Evolutionary conservation across 2,329 filamentous ascomycete species (phyloP), one percentile per base, ranked within the genome.

Genomic region (Rutstroemia sp.): DNA sequence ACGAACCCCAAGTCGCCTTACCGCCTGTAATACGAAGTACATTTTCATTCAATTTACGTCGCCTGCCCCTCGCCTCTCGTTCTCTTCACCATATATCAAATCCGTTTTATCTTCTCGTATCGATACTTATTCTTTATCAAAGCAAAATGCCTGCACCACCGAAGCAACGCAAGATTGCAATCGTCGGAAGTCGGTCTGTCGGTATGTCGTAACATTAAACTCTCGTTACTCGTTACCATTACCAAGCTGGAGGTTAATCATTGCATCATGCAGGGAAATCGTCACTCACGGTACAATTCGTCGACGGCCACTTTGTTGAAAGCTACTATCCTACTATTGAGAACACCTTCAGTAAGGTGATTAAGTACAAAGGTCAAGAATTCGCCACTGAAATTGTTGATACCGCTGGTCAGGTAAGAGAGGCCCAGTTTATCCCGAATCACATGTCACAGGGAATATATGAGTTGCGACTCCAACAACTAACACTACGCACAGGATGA

Each of bases 301-400:
- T 96, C 69, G 94, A 99, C 71, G 91, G 91, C 61, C 92, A 96
- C 75, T 99, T 99, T 70, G 92, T 99, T 69, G 94, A 99, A 73
- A 95, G 89, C 73, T 99, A 99, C 75, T 99, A 99, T 73, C 94
- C 94, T 38, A 99, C 94, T 42, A 97, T 99, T 68, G 94, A 99
- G 73, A 99, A 97, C 73, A 97, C 92, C 2, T 99, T 99, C 72
- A 95, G 88, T 78, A 95, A 95, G 73, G 86, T 91, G 64, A 96
- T 99, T 72, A 88, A 89, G 67, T 87, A 88, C 73, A 95, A 94
- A 73, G 87, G 88, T 51, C 90, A 96, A 73, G 94, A 97, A 63
- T 99, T 86, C 73, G 85, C 89, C 51, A 96, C 92, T 12, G 94
- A 99, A 76, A 97, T 99, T 68, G 94, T 99, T 71, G 94, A 99